Base-by-base conservation (phyloP, 208 protist genomes). In the Wallacemonas sp. region DNA sequence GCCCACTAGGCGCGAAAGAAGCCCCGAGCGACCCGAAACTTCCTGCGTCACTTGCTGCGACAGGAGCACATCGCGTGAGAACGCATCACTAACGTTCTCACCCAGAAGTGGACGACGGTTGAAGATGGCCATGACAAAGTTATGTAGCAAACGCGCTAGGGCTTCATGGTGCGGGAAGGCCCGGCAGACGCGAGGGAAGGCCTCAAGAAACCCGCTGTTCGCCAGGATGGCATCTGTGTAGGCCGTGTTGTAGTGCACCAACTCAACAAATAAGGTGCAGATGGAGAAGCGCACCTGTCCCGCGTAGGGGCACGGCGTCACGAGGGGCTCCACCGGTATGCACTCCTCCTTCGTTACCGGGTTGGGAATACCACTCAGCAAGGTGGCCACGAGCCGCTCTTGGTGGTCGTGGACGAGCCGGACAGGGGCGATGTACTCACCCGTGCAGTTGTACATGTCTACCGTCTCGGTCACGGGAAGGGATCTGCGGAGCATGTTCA, bases 241-340 rank as follows among this genome's bases (percentile, higher is more conserved):
- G 2, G 70, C 64, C 2, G 82, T 45, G 45, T 79, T 60, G 49
- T 80, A 84, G 30, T 74, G 62, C 9, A 69, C 62, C 5, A 91
- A 30, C 71, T 91, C 85, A 0, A 77, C 70, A 59, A 88, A 91
- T 24, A 88, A 42, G 53, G 86, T 79, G 46, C 78, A 86, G 24
- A 86, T 62, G 2, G 69, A 60, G 12, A 87, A 42, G 8, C 73
- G 69, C 26, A 76, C 62, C 24, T 61, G 38, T 22, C 75, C 70
- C 76, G 60, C 33, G 60, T 67, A 31, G 69, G 33, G 44, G 28
- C 27, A 60, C 24, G 11, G 31, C 0, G 30, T 14, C 33, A 41
- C 17, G 19, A 21, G 21, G 44, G 56, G 56, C 34, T 31, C 56
- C 15, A 44, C 6, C 19, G 41, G 56, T 15, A 62, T 21, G 22